Conservation (phyloP, 78 protist genomes). For the Polysphondylium violaceum region DNA sequence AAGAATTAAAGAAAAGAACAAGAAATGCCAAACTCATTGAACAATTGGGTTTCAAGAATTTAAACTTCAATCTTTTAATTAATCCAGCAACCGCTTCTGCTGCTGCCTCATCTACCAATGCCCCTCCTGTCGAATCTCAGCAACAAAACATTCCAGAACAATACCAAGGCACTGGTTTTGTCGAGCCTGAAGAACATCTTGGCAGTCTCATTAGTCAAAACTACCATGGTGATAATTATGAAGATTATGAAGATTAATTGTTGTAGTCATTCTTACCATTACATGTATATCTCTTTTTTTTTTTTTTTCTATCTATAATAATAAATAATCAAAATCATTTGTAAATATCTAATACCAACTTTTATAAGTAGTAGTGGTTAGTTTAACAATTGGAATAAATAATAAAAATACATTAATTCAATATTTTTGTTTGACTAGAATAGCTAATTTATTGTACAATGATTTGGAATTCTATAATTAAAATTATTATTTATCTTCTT, state of each 20-base stretch:
- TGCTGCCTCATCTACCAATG: background rate
- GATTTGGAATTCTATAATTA: too few relatives aligned
- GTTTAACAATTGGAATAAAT: too few relatives aligned
- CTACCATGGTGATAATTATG: background rate
- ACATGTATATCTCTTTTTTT: too few relatives aligned
- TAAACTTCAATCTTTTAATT: background rate
- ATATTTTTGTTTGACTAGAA: too few relatives aligned
- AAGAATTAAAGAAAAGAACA: constrained; percentile 6
- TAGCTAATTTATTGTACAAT: too few relatives aligned
- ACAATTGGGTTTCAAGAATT: constrained; percentile 33
- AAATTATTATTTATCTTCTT: too few relatives aligned
- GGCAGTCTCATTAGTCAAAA: background rate
- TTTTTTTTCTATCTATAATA: too few relatives aligned
- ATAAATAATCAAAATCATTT: too few relatives aligned
- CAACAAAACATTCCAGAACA: background rate
- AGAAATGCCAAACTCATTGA: constrained; percentile 44
- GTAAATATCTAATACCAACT: too few relatives aligned
- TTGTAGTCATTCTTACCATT: too few relatives aligned
- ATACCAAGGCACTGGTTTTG: background rate
- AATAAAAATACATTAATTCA: too few relatives aligned
- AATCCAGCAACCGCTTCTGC: background rate
- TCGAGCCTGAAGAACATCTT: background rate
- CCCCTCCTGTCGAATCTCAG: background rate
- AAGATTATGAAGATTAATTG: background rate
- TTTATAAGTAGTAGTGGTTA: too few relatives aligned